Conservation (phyloP, 495 filamentous ascomycete species). For the Penicillium waksmanii region DNA sequence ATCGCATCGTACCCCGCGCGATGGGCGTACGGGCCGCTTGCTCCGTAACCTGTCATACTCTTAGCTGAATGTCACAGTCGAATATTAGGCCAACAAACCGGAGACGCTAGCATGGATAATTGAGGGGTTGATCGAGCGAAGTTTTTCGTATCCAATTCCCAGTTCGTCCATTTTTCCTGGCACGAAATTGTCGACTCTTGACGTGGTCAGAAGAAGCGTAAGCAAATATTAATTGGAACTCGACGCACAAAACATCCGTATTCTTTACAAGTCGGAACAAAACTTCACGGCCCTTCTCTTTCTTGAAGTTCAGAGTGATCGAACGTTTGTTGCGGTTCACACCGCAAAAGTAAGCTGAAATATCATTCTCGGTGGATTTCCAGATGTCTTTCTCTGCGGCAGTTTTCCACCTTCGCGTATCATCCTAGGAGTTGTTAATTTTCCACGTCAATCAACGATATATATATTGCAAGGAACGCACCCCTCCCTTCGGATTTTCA, state of each 20-base stretch:
- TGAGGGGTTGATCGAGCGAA: conserved; percentile 70
- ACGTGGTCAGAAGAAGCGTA: neutral
- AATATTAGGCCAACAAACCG: conserved; percentile 10
- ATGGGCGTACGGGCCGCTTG: conserved; percentile 78
- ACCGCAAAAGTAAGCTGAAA: conserved; percentile 26
- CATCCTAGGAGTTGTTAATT: conserved; percentile 16
- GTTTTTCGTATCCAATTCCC: conserved; percentile 69
- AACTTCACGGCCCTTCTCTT: conserved; percentile 69
- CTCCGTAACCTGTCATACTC: conserved; percentile 62
- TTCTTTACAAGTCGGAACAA: conserved; percentile 71
- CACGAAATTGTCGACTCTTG: conserved; percentile 82
- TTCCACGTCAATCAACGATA: conserved; percentile 30
- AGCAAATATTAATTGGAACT: neutral
- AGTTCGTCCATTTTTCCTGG: conserved; percentile 82
- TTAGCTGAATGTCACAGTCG: neutral
- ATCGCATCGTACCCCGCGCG: conserved; percentile 93
- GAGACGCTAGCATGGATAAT: conserved; percentile 38
- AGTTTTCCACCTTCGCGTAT: conserved; percentile 30
- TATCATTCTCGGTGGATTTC: conserved; percentile 21
- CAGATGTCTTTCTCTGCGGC: conserved; percentile 25
- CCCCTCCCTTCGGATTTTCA: conserved; percentile 81
- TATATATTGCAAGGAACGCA: conserved; percentile 1
- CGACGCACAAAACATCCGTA: conserved; percentile 68
- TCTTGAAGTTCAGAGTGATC: conserved; percentile 77
- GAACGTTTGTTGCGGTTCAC: conserved; percentile 92